Evolutionary conservation across 2,329 filamentous ascomycete species (phyloP).

Genomic region (Didymella segeticola): DNA sequence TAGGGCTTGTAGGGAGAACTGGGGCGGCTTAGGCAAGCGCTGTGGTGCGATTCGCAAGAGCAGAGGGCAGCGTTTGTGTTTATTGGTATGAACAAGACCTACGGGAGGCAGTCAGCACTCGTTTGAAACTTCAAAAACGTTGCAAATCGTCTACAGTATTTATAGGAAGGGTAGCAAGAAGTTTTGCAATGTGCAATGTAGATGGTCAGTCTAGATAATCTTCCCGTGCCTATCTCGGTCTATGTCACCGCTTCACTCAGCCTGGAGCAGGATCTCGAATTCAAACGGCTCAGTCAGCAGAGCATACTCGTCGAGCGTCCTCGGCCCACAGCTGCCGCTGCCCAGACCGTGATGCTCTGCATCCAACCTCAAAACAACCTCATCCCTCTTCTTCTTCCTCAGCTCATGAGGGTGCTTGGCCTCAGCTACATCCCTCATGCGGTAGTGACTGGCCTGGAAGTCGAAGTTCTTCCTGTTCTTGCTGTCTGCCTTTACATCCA

Average conservation of each 20-base stretch:
- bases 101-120: no score
- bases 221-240: background rate
- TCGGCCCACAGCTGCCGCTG: conserved; percentile 67
- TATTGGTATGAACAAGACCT: no score
- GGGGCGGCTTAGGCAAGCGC: no score
- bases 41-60: no score
- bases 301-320: conserved; percentile 52
- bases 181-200: no score
- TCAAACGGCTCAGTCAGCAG: conserved; percentile 48
- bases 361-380: conserved; percentile 65
- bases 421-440: conserved; percentile 59
- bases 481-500: conserved; percentile 22
- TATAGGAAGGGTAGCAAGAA: background rate
- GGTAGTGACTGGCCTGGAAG: conserved; percentile 65
- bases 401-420: conserved; percentile 71
- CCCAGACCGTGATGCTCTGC: conserved; percentile 69
- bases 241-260: background rate
- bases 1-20: no score
- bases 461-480: conserved; percentile 34
- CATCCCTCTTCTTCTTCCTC: conserved; percentile 58
- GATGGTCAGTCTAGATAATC: background rate
- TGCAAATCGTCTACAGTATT: no score
- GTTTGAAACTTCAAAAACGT: no score
- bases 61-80: background rate
- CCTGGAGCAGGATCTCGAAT: conserved; percentile 42